Base-by-base conservation (phyloP, 176 grass and related monocot genomes). In the Musa schizocarpa region DNA sequence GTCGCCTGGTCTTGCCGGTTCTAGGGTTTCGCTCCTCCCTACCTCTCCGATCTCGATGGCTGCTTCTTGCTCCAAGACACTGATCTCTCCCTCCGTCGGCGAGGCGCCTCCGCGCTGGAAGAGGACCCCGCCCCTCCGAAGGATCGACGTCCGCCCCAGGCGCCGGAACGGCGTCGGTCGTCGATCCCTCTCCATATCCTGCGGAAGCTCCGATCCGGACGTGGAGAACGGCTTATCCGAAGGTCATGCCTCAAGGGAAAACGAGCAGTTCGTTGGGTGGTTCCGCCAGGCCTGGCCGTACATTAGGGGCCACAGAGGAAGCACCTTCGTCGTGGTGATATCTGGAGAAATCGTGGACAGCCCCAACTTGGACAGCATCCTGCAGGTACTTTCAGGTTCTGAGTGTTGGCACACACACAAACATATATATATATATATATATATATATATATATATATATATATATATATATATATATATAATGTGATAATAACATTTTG, bases 221-320 rank as follows among this genome's bases (percentile, higher is more conserved):
- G 62, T 22, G 0, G 78, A 64, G 14, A 80, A 73, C 14, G 55
- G 54, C 7, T 56, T 53, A 20, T 63, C 65, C 27, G 13, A 14
- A 56, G 55, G 11, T 22, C 23, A 14, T 2, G 2, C 48, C 54
- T 8, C 10, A 4, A 53, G 79, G 20, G 92, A 89, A 49, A 81
- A 88, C 59, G 85, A 65, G 1, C 74, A 75, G 54, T 92, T 96
- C 76, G 92, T 96, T 23, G 84, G 81, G 2, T 96, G 89, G 89
- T 92, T 96, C 69, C 73, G 92, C 21, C 79, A 96, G 79, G 86
- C 89, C 5, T 96, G 92, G 92, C 92, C 92, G 0, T 96, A 96
- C 76, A 87, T 96, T 43, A 86, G 81, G 64, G 92, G 92, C 3
- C 92, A 96, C 58, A 81, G 92, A 11, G 92, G 86, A 13, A 92